These are phyloP conservation scores for Ophiostoma perfectum DNA, from an alignment of 2,329 filamentous ascomycete genomes.

Conservation along the genomic window DNA sequence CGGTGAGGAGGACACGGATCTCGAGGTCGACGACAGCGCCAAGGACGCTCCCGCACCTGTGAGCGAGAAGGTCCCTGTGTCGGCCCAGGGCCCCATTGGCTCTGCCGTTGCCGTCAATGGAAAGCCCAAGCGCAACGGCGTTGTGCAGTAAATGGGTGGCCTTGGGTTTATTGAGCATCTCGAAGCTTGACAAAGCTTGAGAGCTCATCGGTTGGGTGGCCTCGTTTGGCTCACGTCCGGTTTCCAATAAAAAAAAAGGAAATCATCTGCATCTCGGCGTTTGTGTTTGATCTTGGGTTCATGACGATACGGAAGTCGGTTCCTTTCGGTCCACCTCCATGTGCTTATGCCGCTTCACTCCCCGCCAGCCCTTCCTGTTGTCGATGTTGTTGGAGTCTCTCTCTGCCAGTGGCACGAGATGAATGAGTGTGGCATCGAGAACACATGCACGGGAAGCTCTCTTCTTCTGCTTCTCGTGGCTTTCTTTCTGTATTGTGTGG, in stretches of 20 bases:
- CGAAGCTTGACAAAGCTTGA: not conserved
- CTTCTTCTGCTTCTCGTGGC: not conserved
- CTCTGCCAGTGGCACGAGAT: too few species aligned
- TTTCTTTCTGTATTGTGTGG: constrained; percentile 6
- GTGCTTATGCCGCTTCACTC: not conserved
- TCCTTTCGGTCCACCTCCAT: not conserved
- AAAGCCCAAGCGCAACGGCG: constrained; percentile 18
- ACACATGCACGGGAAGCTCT: not conserved
- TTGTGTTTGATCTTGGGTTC: constrained; percentile 17
- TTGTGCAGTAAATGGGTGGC: constrained; percentile 1
- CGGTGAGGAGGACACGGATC: constrained; percentile 56
- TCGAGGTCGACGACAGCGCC: constrained; percentile 56
- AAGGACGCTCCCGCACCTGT: constrained; percentile 25
- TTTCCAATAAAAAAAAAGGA: not conserved
- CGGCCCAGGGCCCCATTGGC: not conserved
- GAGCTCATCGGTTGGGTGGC: not conserved
- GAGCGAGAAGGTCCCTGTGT: constrained; percentile 1
- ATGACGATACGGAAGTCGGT: constrained; percentile 14
- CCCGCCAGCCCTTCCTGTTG: too few species aligned
- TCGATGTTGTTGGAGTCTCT: too few species aligned
- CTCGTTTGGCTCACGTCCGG: not conserved
- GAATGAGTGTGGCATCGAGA: not conserved
- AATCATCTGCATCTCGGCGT: constrained; percentile 21
- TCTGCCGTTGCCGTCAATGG: constrained; percentile 28
- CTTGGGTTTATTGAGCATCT: not conserved